Conservation (phyloP, 1,139 yeast species). For the Geotrichum candidum region DNA sequence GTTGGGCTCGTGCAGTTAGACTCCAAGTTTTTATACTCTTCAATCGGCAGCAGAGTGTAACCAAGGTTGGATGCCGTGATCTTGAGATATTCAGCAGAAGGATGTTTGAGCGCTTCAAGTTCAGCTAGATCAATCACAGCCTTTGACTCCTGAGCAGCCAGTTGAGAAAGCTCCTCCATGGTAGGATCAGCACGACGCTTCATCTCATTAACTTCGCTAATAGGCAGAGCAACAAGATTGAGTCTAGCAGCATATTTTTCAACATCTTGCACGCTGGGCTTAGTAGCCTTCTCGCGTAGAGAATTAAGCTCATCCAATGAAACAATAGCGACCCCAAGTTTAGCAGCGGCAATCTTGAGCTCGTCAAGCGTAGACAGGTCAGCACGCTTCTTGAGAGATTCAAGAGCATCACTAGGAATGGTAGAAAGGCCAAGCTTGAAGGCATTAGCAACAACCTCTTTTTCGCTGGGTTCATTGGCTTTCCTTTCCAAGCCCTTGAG, state of each 20-base stretch:
- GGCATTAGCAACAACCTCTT: slow-evolving; percentile 20
- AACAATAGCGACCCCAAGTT: slow-evolving; percentile 19
- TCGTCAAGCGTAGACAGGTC: slow-evolving; percentile 19
- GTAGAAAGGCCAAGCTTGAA: slow-evolving; percentile 38
- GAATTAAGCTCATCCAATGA: slow-evolving; percentile 11
- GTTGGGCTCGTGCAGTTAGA: slow-evolving; percentile 36
- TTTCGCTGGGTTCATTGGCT: slow-evolving; percentile 30
- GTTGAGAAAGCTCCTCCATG: slow-evolving; percentile 21
- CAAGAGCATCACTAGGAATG: slow-evolving; percentile 19
- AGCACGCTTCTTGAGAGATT: slow-evolving; percentile 10
- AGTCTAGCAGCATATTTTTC: slow-evolving; percentile 19
- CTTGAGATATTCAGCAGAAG: slow-evolving; percentile 6
- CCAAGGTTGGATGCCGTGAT: slow-evolving; percentile 5
- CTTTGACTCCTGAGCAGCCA: slow-evolving; percentile 24
- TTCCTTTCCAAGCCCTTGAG: slow-evolving; percentile 18
- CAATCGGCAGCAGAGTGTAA: slow-evolving; percentile 15
- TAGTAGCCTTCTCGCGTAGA: slow-evolving; percentile 24
- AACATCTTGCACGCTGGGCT: slow-evolving; percentile 22
- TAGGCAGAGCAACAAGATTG: slow-evolving; percentile 26
- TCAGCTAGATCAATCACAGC: slow-evolving; percentile 24
- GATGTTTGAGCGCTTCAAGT: slow-evolving; percentile 24
- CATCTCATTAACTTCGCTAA: slow-evolving; percentile 23
- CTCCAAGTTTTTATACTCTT: slow-evolving; percentile 31
- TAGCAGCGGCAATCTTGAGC: slow-evolving; percentile 29
- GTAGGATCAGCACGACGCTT: slow-evolving; percentile 21